phyloP scores from a whole-genome alignment of 2,329 filamentous ascomycete species.

The Talaromyces albobiverticillius region DNA sequence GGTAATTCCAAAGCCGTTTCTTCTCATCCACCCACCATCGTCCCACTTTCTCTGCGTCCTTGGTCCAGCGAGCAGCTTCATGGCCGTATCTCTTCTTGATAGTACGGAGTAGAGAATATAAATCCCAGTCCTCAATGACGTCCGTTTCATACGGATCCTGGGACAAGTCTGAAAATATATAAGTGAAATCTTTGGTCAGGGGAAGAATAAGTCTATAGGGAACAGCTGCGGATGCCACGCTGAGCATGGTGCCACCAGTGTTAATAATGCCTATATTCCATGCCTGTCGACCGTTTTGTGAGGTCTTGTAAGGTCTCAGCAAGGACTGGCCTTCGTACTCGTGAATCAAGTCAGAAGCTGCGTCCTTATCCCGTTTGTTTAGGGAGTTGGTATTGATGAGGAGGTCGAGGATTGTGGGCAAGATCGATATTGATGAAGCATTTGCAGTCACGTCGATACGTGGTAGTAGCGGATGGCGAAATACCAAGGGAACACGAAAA shows the following conservation, averaged over 20 bases:
- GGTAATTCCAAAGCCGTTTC: conserved; percentile 24
- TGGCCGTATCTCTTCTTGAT: conserved; percentile 28
- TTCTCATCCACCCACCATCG: conserved; percentile 40
- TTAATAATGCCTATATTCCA: conserved; percentile 37
- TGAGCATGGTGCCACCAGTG: conserved; percentile 48
- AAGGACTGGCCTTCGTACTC: conserved; percentile 49
- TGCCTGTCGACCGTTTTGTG: conserved; percentile 30
- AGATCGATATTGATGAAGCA: conserved; percentile 42
- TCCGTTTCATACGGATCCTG: conserved; percentile 34
- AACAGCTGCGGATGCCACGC: conserved; percentile 75
- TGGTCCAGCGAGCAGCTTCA: conserved; percentile 35
- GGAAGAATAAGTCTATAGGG: conserved; percentile 67
- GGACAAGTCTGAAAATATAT: conserved; percentile 33
- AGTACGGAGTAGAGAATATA: conserved; percentile 24
- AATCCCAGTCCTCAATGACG: conserved; percentile 31
- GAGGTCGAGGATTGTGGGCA: conserved; percentile 48
- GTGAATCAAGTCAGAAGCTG: conserved; percentile 40
- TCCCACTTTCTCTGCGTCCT: conserved; percentile 34
- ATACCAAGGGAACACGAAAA: conserved; percentile 43
- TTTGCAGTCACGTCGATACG: conserved; percentile 39
- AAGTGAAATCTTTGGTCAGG: conserved; percentile 67
- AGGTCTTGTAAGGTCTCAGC: conserved; percentile 39
- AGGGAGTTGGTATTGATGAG: conserved; percentile 41
- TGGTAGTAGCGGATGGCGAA: conserved; percentile 44
- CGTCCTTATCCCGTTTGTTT: conserved; percentile 26